phyloP scores from a whole-genome alignment of 2,329 filamentous ascomycete genomes.

The Colletotrichum sp. region DNA sequence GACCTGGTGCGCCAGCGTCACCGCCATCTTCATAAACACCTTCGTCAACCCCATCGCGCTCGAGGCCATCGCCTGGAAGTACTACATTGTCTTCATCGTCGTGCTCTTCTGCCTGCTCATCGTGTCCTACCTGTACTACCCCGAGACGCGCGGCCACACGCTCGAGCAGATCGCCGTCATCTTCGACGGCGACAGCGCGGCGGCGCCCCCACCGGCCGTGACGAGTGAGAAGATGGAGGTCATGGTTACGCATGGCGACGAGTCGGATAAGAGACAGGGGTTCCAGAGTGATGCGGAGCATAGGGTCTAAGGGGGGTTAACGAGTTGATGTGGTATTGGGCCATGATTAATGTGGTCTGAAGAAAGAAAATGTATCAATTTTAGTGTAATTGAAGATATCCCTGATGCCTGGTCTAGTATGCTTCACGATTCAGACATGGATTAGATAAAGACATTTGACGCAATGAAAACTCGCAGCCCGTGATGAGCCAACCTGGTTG shows the following conservation, averaged over 20 bases:
- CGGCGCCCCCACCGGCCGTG: not conserved
- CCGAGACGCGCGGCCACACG: slow-evolving; percentile 15
- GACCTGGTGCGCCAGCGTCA: slow-evolving; percentile 5
- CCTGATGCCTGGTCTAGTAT: not conserved
- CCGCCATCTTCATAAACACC: slow-evolving; percentile 26
- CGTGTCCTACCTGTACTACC: slow-evolving; percentile 8
- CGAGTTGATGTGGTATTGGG: not conserved
- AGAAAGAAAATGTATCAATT: not conserved
- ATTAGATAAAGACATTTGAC: accelerated
- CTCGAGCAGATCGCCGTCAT: slow-evolving; percentile 17
- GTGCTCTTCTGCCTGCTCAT: slow-evolving; percentile 24
- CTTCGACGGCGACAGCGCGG: slow-evolving; percentile 15
- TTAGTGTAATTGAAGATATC: not conserved
- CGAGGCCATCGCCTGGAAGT: slow-evolving; percentile 45
- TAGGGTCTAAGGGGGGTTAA: not conserved
- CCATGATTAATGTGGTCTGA: not conserved
- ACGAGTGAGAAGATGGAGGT: slow-evolving; percentile 8
- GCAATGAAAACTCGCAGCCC: not conserved
- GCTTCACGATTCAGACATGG: too few species aligned
- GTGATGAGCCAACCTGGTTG: too few species aligned
- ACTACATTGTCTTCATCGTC: slow-evolving; percentile 48
- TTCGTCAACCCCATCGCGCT: slow-evolving; percentile 49
- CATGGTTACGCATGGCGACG: not conserved
- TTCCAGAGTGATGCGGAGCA: not conserved
- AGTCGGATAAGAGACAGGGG: not conserved